These are phyloP conservation scores for Theobroma cacao DNA, from an alignment of 345 rosid species.

Conservation along the genomic window DNA sequence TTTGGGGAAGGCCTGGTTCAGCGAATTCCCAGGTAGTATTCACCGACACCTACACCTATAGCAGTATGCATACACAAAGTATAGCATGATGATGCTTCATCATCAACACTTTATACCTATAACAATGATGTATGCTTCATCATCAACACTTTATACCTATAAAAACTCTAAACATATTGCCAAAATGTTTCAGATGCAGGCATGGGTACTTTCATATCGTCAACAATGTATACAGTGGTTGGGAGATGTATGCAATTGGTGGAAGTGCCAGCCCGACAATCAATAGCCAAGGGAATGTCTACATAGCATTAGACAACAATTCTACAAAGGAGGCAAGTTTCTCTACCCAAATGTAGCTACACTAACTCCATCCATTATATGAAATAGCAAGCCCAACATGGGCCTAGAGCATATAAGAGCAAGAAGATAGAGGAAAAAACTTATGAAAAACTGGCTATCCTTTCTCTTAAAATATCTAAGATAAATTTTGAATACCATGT, in stretches of 20 bases:
- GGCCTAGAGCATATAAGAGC: neutral
- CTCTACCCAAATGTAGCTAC: neutral
- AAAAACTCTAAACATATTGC: neutral
- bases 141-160: neutral
- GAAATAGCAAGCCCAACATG: neutral
- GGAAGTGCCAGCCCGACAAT: slow-evolving; percentile 80
- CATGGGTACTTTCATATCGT: slow-evolving; percentile 74
- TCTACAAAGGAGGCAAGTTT: slow-evolving; percentile 51
- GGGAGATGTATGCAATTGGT: slow-evolving; percentile 72
- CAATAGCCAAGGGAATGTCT: slow-evolving; percentile 66
- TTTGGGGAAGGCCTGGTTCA: slow-evolving; percentile 70
- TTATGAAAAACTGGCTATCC: neutral
- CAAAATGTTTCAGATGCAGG: slow-evolving; percentile 49
- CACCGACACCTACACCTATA: no score
- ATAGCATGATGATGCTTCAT: neutral
- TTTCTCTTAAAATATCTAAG: slow-evolving; percentile 1
- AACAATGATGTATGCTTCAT: neutral
- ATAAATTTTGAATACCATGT: neutral
- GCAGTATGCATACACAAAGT: neutral
- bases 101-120: neutral
- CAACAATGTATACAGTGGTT: slow-evolving; percentile 50
- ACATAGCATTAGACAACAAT: slow-evolving; percentile 44
- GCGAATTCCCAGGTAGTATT: slow-evolving; percentile 61
- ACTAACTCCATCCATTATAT: neutral
- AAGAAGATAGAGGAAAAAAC: neutral